Evolutionary conservation across 805 yeast genomes (phyloP).

Genomic region (Metschnikowia sp.): DNA sequence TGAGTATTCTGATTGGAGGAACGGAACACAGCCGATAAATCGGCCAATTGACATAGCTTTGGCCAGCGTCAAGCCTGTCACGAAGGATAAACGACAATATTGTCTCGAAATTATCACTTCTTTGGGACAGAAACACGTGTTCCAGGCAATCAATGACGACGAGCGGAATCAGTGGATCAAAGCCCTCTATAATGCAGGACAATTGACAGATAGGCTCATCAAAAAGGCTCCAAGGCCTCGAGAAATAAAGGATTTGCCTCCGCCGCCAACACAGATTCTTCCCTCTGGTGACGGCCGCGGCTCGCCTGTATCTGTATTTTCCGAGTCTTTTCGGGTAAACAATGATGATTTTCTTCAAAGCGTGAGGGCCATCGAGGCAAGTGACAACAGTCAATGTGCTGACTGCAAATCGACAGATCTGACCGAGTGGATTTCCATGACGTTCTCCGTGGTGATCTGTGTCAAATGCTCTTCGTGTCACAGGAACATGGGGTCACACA

Average conservation of each 20-base stretch:
- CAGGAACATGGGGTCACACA: slow-evolving; percentile 77
- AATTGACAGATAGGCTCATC: slow-evolving; percentile 27
- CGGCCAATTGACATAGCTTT: slow-evolving; percentile 69
- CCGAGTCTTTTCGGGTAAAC: slow-evolving; percentile 18
- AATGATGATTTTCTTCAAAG: slow-evolving; percentile 30
- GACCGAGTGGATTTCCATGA: slow-evolving; percentile 88
- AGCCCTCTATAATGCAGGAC: slow-evolving; percentile 57
- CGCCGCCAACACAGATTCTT: slow-evolving; percentile 19
- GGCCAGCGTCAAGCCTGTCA: slow-evolving; percentile 54
- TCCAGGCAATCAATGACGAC: slow-evolving; percentile 67
- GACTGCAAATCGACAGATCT: slow-evolving; percentile 67
- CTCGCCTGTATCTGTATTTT: slow-evolving; percentile 34
- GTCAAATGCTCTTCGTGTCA: slow-evolving; percentile 88
- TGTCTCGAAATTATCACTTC: slow-evolving; percentile 80
- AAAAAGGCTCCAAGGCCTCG: slow-evolving; percentile 3
- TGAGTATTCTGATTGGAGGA: slow-evolving; percentile 80
- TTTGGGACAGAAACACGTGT: slow-evolving; percentile 58
- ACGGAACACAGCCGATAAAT: slow-evolving; percentile 56
- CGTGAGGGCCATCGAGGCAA: slow-evolving; percentile 40
- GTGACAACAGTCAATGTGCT: slow-evolving; percentile 65
- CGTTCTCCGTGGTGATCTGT: slow-evolving; percentile 68
- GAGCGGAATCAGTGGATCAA: slow-evolving; percentile 70
- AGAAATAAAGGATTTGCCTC: slow-evolving; percentile 13
- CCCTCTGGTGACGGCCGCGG: slow-evolving; percentile 13
- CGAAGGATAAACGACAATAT: slow-evolving; percentile 44